Conservation (phyloP, 2,329 filamentous ascomycete genomes). For the Alternaria burnsii region DNA sequence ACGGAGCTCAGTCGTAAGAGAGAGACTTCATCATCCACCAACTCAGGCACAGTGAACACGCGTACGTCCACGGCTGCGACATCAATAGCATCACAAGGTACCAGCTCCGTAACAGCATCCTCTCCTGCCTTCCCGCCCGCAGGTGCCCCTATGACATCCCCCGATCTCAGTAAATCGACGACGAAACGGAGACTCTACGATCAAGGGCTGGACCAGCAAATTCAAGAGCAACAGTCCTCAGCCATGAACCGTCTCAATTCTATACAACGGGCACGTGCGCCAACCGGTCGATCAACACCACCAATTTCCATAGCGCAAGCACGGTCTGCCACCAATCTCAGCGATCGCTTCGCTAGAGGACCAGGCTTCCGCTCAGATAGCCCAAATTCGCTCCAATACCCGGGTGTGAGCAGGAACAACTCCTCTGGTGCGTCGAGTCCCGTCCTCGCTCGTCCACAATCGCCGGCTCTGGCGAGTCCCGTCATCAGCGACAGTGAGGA, state of each 20-base stretch:
- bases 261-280: conserved; percentile 67
- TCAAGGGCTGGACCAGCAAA: conserved; percentile 78
- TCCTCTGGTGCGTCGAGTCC: conserved; percentile 53
- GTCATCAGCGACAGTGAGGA: conserved; percentile 78
- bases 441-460: conserved; percentile 49
- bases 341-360: conserved; percentile 55
- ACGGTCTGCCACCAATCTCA: conserved; percentile 58
- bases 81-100: conserved; percentile 78
- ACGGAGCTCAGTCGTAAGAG: conserved; percentile 75
- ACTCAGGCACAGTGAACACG: conserved; percentile 70
- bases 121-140: conserved; percentile 37
- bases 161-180: conserved; percentile 68
- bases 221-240: conserved; percentile 81
- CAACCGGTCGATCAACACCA: conserved; percentile 62
- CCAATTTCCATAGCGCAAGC: conserved; percentile 52
- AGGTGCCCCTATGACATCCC: conserved; percentile 37
- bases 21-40: conserved; percentile 85
- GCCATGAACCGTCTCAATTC: conserved; percentile 82
- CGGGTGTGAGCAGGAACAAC: conserved; percentile 45
- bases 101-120: conserved; percentile 47
- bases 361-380: conserved; percentile 54
- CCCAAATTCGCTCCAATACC: conserved; percentile 56
- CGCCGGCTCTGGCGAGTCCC: conserved; percentile 69
- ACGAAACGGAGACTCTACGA: conserved; percentile 84
- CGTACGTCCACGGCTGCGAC: conserved; percentile 88